Conservation (phyloP, 2,329 filamentous ascomycete species). For the Amauroascus niger region DNA sequence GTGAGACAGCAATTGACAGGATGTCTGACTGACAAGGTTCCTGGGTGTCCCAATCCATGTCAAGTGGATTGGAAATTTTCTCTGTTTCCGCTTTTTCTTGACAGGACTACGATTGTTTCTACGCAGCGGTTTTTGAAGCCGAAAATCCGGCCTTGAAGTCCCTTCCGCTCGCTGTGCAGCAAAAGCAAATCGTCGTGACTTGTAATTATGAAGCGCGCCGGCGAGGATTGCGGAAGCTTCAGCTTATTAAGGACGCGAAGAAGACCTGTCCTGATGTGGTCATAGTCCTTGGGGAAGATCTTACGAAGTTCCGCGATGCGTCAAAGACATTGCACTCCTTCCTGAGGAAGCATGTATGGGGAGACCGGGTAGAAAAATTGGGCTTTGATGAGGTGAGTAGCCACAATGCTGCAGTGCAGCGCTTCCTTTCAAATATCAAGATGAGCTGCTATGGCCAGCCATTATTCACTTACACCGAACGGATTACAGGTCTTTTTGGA, state of each 20-base stretch:
- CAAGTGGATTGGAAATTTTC: constrained; percentile 4
- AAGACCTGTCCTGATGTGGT: constrained; percentile 72
- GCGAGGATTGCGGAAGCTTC: constrained; percentile 60
- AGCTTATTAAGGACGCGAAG: constrained; percentile 73
- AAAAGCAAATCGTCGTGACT: constrained; percentile 86
- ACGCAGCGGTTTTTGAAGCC: constrained; percentile 80
- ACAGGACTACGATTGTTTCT: constrained; percentile 63
- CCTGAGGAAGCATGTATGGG: constrained; percentile 67
- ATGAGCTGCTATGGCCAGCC: background rate
- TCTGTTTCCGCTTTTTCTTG: background rate
- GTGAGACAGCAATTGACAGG: background rate
- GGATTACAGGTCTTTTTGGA: constrained; percentile 55
- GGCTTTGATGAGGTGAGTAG: constrained; percentile 76
- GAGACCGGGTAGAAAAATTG: constrained; percentile 63
- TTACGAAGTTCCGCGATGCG: constrained; percentile 73
- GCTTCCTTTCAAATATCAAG: too few relatives aligned
- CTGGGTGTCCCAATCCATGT: constrained; percentile 1
- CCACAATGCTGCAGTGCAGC: background rate
- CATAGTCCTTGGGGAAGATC: constrained; percentile 76
- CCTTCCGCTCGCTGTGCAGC: constrained; percentile 71
- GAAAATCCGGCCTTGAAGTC: constrained; percentile 63
- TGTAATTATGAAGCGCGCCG: constrained; percentile 87
- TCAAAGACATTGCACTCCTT: constrained; percentile 73
- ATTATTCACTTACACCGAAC: background rate
- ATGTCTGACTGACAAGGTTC: background rate